phyloP scores from a whole-genome alignment of 2,329 filamentous ascomycete genomes.

The Ceratocystis ficicola region DNA sequence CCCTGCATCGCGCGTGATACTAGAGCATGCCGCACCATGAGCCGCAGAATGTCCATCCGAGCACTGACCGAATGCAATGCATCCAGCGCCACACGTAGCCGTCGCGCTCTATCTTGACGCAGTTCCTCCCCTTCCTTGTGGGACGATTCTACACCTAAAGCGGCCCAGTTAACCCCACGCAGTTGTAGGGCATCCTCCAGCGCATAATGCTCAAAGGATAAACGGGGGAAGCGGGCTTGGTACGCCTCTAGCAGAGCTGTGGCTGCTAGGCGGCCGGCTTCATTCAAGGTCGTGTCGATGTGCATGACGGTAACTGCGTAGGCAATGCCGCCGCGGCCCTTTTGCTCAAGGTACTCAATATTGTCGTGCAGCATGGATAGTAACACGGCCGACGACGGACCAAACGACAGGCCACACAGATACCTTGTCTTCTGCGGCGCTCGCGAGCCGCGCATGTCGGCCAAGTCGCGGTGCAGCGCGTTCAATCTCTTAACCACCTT shows the following conservation, averaged over 20 bases:
- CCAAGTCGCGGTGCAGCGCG: slow-evolving; percentile 39
- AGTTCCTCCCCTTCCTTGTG: slow-evolving; percentile 42
- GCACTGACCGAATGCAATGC: slow-evolving; percentile 62
- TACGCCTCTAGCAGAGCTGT: slow-evolving; percentile 42
- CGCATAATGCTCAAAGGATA: slow-evolving; percentile 49
- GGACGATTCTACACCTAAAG: slow-evolving; percentile 32
- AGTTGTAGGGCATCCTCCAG: slow-evolving; percentile 51
- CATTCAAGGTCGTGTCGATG: slow-evolving; percentile 35
- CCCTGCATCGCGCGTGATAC: slow-evolving; percentile 48
- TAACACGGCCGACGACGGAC: slow-evolving; percentile 65
- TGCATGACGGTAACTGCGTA: slow-evolving; percentile 56
- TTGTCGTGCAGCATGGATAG: slow-evolving; percentile 64
- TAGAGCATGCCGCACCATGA: slow-evolving; percentile 61
- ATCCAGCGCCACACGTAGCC: slow-evolving; percentile 44
- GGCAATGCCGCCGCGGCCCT: slow-evolving; percentile 46
- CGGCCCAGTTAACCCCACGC: slow-evolving; percentile 42
- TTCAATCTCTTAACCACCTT: slow-evolving; percentile 67
- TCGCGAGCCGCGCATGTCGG: slow-evolving; percentile 28
- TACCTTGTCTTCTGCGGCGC: slow-evolving; percentile 35
- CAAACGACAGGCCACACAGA: slow-evolving; percentile 70
- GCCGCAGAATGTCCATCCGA: slow-evolving; percentile 56
- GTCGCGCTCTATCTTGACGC: slow-evolving; percentile 29
- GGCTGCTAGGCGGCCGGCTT: slow-evolving; percentile 27
- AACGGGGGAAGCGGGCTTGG: slow-evolving; percentile 50
- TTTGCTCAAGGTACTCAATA: slow-evolving; percentile 50